phyloP scores from a whole-genome alignment of 345 rosid species.

The Raphanus sativus region DNA sequence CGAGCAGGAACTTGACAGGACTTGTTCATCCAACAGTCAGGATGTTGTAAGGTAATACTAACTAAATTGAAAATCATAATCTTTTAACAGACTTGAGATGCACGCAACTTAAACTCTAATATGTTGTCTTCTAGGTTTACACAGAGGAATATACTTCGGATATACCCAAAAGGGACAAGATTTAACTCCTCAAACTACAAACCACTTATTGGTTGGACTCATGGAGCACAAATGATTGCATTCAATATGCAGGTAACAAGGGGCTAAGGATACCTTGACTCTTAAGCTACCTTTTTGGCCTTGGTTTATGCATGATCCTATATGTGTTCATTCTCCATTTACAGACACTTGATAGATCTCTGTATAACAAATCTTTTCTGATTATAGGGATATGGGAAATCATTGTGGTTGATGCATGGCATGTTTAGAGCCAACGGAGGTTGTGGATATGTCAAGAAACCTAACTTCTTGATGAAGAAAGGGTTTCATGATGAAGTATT shows the following conservation, averaged over 20 bases:
- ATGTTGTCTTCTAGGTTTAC: conserved; percentile 46
- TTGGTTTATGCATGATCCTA: background rate
- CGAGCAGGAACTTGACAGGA: conserved; percentile 65
- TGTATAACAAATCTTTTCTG: background rate
- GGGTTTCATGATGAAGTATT: conserved; percentile 50
- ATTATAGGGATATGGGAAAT: conserved; percentile 73
- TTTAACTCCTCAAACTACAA: conserved; percentile 83
- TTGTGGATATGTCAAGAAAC: conserved; percentile 89
- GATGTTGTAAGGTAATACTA: conserved; percentile 48
- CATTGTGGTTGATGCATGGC: conserved; percentile 89
- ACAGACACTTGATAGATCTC: background rate
- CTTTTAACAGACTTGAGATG: background rate
- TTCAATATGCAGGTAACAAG: conserved; percentile 75
- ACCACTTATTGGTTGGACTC: conserved; percentile 87
- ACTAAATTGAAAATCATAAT: background rate
- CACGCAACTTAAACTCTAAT: background rate
- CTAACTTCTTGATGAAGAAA: conserved; percentile 55
- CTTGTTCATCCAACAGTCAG: conserved; percentile 50
- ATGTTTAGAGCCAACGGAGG: conserved; percentile 93
- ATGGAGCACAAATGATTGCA: conserved; percentile 99
- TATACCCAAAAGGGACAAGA: conserved; percentile 88
- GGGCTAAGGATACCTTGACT: conserved; percentile 10
- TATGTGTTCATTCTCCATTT: background rate
- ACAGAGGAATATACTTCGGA: conserved; percentile 68
- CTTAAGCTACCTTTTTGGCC: background rate